Evolutionary conservation across 2,329 filamentous ascomycete genomes (phyloP), one percentile per base, ranked within the genome.

Genomic region (Ascochyta clinopodiicola): DNA sequence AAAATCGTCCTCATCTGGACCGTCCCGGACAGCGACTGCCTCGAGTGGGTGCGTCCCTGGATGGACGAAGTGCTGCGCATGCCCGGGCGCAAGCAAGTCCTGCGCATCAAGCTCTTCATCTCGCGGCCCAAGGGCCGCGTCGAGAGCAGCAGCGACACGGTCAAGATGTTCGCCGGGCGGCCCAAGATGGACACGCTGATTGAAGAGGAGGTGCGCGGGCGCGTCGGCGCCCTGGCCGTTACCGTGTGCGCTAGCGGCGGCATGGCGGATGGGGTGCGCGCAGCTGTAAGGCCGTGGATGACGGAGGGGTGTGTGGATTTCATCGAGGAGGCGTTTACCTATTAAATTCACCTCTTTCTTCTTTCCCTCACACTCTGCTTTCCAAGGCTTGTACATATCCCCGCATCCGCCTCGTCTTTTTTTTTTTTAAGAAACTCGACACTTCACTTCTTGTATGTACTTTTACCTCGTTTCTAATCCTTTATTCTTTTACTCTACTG

Each of bases 1-100:
- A 89, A 87, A 71, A 82, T 93, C 44, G 80, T 91, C 5, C 82
- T 94, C 22, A 86, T 92, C 36, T 94, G 90, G 90, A 87, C 87
- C 44, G 89, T 94, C 53, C 90, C 90, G 67, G 89, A 84, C 66
- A 88, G 88, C 4, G 86, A 88, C 52, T 80, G 81, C 46, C 79
- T 88, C 15, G 79, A 83, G 64, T 88, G 86, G 86, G 81, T 88
- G n/a, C 81, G 82, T 8, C 77, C 80, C 2, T 88, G 84, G 83
- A 88, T 88, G 86, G 84, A 88, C 70, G 77, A 84, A 64, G 85
- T 88, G 58, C 77, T 88, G 34, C 78, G 80, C 22, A 82, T 88
- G 74, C 83, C 84, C 2, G 78, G 80, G 10, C 82, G 86, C 7
- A 79, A 84, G 51, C 82, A 88, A 25, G 78, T 86, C 15, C 79